Conservation (phyloP, 306 rosid species). For the Notholithocarpus densiflorus region DNA sequence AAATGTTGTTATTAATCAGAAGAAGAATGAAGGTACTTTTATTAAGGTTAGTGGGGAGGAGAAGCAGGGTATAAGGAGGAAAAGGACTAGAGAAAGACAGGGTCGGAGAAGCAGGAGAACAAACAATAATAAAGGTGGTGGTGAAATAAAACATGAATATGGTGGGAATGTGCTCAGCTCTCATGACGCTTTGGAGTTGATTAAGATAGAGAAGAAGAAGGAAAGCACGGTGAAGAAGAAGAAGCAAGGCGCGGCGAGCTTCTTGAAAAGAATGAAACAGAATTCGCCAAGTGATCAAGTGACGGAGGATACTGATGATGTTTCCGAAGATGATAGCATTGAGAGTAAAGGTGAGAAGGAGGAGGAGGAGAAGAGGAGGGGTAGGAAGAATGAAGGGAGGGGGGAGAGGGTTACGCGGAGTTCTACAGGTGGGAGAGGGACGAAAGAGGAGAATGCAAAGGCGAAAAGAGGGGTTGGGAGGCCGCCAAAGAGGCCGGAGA, state of each 20-base stretch:
- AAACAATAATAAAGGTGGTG: constrained; percentile 11
- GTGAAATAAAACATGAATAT: constrained; percentile 19
- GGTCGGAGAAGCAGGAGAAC: constrained; percentile 17
- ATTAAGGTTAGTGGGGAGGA: neutral
- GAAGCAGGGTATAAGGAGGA: constrained; percentile 27
- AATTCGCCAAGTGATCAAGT: constrained; percentile 18
- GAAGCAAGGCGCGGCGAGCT: constrained; percentile 43
- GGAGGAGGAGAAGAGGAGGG: constrained; percentile 1
- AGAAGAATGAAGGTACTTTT: too few species aligned
- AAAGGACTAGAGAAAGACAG: constrained; percentile 23
- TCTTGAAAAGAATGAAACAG: constrained; percentile 50
- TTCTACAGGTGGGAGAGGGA: constrained; percentile 7
- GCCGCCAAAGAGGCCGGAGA: constrained; percentile 37
- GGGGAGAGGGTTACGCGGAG: constrained; percentile 25
- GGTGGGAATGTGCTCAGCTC: constrained; percentile 45
- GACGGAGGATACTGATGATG: constrained; percentile 17
- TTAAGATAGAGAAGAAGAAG: constrained; percentile 29
- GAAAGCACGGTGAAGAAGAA: constrained; percentile 31
- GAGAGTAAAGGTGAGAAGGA: neutral
- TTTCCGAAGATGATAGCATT: constrained; percentile 21
- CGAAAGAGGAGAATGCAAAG: constrained; percentile 26
- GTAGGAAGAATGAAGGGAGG: constrained; percentile 2
- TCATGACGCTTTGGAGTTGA: constrained; percentile 29
- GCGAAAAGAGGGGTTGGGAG: constrained; percentile 39
- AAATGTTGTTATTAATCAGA: neutral